Percentiles rank a stretch among this genome's conserved stretches.
phyloP scores from a whole-genome alignment of 768 basidiomycete species.

The Tremella fuciformis region DNA sequence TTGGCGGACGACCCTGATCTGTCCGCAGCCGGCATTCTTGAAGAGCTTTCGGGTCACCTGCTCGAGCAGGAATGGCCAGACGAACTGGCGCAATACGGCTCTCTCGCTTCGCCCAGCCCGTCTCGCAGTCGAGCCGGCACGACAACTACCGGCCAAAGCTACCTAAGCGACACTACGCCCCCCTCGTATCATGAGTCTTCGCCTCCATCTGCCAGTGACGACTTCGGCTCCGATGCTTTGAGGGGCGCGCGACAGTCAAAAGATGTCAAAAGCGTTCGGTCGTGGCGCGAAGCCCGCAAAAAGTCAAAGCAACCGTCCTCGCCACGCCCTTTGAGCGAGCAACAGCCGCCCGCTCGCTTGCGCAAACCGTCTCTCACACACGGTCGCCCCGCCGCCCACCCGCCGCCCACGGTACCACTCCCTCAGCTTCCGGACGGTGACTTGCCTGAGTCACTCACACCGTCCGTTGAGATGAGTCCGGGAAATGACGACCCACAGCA shows the following conservation, averaged over 20 bases:
- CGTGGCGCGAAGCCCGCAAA: conserved; percentile 1
- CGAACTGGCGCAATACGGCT: neutral
- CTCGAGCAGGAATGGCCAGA: neutral
- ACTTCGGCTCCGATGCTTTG: neutral
- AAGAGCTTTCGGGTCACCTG: conserved; percentile 2
- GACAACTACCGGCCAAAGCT: neutral
- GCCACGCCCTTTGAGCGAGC: too few species aligned
- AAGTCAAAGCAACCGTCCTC: neutral
- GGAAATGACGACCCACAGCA: neutral
- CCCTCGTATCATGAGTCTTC: neutral
- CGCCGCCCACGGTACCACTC: neutral
- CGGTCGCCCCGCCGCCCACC: neutral
- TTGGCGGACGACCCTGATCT: too few species aligned
- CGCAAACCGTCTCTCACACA: neutral
- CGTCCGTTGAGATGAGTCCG: neutral
- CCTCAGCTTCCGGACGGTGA: too few species aligned
- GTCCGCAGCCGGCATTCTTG: neutral
- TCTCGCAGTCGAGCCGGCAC: neutral
- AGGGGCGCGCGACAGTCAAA: neutral
- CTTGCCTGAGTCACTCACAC: neutral
- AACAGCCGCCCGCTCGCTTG: too few species aligned
- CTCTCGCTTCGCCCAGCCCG: neutral
- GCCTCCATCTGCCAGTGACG: too few species aligned
- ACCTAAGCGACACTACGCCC: neutral
- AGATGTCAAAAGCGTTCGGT: neutral